A percentile compares a stretch with the other conserved stretches of the same genome.
Conservation (phyloP, 768 basidiomycete genomes). For the Boletus barrowsii region DNA sequence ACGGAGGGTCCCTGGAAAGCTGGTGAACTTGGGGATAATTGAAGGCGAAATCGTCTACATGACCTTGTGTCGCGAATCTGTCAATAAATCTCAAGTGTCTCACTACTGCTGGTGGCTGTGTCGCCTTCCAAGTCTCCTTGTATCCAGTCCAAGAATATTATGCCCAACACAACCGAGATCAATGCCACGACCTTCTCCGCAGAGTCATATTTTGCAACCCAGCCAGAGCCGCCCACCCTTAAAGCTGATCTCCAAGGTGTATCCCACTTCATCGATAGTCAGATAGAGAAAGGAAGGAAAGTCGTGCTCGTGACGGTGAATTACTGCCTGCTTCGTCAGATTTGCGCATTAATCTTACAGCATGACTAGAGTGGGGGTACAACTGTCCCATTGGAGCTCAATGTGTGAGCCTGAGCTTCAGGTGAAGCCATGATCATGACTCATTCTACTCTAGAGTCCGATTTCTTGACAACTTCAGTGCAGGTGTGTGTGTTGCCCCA, state of each 20-base stretch:
- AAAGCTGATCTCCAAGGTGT: slow-evolving; percentile 64
- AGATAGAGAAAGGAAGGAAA: slow-evolving; percentile 59
- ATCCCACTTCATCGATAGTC: slow-evolving; percentile 65
- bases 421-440: slow-evolving; percentile 10
- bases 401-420: slow-evolving; percentile 71
- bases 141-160: slow-evolving; percentile 6
- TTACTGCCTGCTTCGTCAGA: slow-evolving; percentile 7
- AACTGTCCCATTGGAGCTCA: slow-evolving; percentile 96
- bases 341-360: slow-evolving; percentile 12
- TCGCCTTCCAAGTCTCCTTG: not conserved
- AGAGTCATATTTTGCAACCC: slow-evolving; percentile 87
- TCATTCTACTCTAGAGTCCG: slow-evolving; percentile 66
- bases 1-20: too few species aligned
- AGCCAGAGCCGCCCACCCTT: slow-evolving; percentile 72
- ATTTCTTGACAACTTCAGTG: slow-evolving; percentile 98
- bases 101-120: slow-evolving; percentile 14
- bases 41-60: too few species aligned
- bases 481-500: slow-evolving; percentile 61
- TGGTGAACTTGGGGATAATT: too few species aligned
- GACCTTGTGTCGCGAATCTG: too few species aligned
- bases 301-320: slow-evolving; percentile 95
- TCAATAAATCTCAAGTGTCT: too few species aligned
- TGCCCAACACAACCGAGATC: slow-evolving; percentile 13
- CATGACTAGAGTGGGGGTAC: slow-evolving; percentile 87
- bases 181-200: slow-evolving; percentile 60